phyloP scores from a whole-genome alignment of 768 basidiomycete species.

The Floccularia luteovirens region DNA sequence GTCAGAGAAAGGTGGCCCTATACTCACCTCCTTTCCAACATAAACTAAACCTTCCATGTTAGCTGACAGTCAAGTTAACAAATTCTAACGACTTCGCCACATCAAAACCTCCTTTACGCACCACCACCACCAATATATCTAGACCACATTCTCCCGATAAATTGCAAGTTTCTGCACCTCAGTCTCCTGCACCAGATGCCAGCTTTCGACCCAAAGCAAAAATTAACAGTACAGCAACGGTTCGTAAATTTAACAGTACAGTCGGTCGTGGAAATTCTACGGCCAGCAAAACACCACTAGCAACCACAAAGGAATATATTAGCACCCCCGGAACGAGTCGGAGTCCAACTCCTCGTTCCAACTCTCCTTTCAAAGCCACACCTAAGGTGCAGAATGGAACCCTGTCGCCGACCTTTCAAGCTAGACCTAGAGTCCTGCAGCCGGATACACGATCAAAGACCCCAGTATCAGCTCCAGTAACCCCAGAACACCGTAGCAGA shows the following conservation, averaged over 20 bases:
- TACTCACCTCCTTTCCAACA: neutral
- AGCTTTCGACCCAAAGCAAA: conserved; percentile 48
- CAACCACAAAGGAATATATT: conserved; percentile 10
- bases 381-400: conserved; percentile 28
- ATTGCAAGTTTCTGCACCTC: conserved; percentile 13
- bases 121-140: conserved; percentile 19
- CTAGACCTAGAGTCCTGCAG: conserved; percentile 15
- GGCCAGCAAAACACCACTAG: neutral
- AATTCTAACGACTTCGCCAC: conserved; percentile 23
- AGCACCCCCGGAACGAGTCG: conserved; percentile 9
- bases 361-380: conserved; percentile 34
- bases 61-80: conserved; percentile 50
- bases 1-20: conserved; percentile 39
- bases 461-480: conserved; percentile 22
- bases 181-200: conserved; percentile 13
- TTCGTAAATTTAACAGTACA: conserved; percentile 18
- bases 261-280: neutral
- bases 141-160: conserved; percentile 39
- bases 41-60: conserved; percentile 10
- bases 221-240: conserved; percentile 47
- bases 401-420: conserved; percentile 21
- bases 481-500: conserved; percentile 22
- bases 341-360: conserved; percentile 25
- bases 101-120: conserved; percentile 19
- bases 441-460: conserved; percentile 21